These are phyloP conservation scores for Arabidopsis arenosa DNA, from an alignment of 345 rosid species.

Conservation along the genomic window DNA sequence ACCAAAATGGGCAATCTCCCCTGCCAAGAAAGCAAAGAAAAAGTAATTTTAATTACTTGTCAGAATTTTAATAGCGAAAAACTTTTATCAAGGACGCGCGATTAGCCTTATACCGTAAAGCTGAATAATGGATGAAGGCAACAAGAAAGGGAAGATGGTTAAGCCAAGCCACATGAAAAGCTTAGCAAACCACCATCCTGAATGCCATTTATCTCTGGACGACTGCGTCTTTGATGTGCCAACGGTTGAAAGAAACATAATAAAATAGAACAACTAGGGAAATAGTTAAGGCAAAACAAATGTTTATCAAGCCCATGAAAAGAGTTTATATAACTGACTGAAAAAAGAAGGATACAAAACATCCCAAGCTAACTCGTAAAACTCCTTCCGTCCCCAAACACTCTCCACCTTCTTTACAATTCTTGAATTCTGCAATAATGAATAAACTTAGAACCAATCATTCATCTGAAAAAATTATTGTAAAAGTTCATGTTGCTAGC, in stretches of 20 bases:
- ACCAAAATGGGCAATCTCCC: slow-evolving; percentile 95
- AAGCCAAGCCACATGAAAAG: slow-evolving; percentile 60
- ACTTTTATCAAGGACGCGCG: not conserved
- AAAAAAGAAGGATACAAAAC: slow-evolving; percentile 74
- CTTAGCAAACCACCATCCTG: slow-evolving; percentile 92
- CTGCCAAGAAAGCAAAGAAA: slow-evolving; percentile 52
- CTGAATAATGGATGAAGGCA: slow-evolving; percentile 68
- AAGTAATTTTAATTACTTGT: not conserved
- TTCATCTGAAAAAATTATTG: not conserved
- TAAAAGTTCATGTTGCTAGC: not conserved
- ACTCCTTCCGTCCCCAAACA: slow-evolving; percentile 95
- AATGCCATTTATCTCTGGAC: slow-evolving; percentile 80
- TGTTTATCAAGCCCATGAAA: not conserved
- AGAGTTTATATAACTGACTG: not conserved
- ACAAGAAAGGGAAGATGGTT: slow-evolving; percentile 63
- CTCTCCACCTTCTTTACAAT: slow-evolving; percentile 66
- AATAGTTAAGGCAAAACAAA: slow-evolving; percentile 42
- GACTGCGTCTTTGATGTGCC: slow-evolving; percentile 64
- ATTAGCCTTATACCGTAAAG: slow-evolving; percentile 66
- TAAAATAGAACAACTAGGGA: slow-evolving; percentile 61
- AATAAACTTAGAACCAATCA: slow-evolving; percentile 25
- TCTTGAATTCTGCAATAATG: slow-evolving; percentile 62
- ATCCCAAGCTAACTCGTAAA: slow-evolving; percentile 92
- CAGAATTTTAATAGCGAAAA: not conserved
- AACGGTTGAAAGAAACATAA: slow-evolving; percentile 76